Percentiles rank a stretch among this genome's conserved stretches.
These are phyloP conservation scores for Puccinia polysora DNA, from an alignment of 1,284 basidiomycete genomes.

Conservation along the genomic window DNA sequence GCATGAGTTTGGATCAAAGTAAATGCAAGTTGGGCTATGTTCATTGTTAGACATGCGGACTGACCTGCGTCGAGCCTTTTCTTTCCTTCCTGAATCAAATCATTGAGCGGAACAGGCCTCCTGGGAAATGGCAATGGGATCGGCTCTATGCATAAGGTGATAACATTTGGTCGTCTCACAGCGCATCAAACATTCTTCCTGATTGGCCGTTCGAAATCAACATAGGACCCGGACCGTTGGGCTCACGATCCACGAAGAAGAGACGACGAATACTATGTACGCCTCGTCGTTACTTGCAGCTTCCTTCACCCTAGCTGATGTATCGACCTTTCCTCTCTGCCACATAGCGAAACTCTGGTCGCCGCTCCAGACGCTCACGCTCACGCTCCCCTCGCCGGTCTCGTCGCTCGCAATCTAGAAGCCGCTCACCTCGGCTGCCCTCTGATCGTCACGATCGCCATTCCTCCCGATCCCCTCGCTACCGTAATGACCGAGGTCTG, in stretches of 20 bases:
- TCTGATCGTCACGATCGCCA: constrained; percentile 18
- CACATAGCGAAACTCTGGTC: constrained; percentile 5
- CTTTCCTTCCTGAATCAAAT: too few relatives aligned
- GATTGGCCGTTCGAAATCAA: background rate
- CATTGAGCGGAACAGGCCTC: too few relatives aligned
- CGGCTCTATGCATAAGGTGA: too few relatives aligned
- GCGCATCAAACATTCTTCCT: too few relatives aligned
- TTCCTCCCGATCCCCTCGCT: constrained; percentile 23
- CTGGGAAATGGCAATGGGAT: too few relatives aligned
- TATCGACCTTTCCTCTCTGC: background rate
- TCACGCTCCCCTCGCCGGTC: constrained; percentile 35
- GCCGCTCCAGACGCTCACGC: constrained; percentile 14
- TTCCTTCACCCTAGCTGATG: background rate
- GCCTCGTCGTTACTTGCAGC: background rate
- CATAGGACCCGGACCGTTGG: constrained; percentile 40
- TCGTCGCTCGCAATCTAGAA: constrained; percentile 34
- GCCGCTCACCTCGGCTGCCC: constrained; percentile 22
- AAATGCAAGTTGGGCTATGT: too few relatives aligned
- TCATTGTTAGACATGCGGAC: too few relatives aligned
- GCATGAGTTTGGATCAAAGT: too few relatives aligned
- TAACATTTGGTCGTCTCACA: too few relatives aligned
- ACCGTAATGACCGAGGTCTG: constrained; percentile 16
- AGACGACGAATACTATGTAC: constrained; percentile 30
- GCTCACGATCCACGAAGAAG: constrained; percentile 25
- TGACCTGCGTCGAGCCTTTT: too few relatives aligned